These are phyloP conservation scores for Apophysomyces trapeziformis DNA, from an alignment of 371 early-diverging fungal genomes.

Conservation along the genomic window DNA sequence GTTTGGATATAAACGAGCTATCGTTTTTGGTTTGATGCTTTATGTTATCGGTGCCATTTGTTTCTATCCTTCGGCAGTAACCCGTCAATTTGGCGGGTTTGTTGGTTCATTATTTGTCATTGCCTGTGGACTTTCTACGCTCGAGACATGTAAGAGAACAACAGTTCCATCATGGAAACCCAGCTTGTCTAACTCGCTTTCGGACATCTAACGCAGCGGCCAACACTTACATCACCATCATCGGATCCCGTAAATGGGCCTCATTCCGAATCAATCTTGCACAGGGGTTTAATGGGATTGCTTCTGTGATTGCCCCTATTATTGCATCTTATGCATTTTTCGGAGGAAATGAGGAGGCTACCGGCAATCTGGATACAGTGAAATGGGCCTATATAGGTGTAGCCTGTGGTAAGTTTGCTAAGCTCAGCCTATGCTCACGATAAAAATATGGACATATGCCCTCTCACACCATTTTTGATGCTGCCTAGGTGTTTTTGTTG, in stretches of 20 bases:
- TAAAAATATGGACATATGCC: too few species aligned
- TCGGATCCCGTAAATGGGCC: constrained; percentile 41
- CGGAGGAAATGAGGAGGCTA: constrained; percentile 29
- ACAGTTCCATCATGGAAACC: background rate
- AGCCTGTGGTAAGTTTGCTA: constrained; percentile 35
- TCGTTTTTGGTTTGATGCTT: constrained; percentile 45
- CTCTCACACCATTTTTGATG: background rate
- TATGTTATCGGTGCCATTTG: constrained; percentile 52
- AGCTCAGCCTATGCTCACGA: too few species aligned
- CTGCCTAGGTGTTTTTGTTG: constrained; percentile 34
- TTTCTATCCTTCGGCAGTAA: constrained; percentile 49
- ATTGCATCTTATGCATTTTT: constrained; percentile 56
- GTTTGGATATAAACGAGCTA: constrained; percentile 51
- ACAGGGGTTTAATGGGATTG: constrained; percentile 55
- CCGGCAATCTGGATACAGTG: constrained; percentile 36
- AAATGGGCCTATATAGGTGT: constrained; percentile 55
- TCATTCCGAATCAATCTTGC: constrained; percentile 47
- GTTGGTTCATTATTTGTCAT: constrained; percentile 51
- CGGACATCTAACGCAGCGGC: constrained; percentile 29
- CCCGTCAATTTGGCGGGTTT: constrained; percentile 46
- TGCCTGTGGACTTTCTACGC: constrained; percentile 51
- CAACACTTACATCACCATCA: constrained; percentile 48
- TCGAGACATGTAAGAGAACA: constrained; percentile 45
- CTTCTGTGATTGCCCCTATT: constrained; percentile 48
- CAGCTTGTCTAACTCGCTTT: background rate